Conservation (phyloP, 2,329 filamentous ascomycete genomes). For the Penicillium sp. region DNA sequence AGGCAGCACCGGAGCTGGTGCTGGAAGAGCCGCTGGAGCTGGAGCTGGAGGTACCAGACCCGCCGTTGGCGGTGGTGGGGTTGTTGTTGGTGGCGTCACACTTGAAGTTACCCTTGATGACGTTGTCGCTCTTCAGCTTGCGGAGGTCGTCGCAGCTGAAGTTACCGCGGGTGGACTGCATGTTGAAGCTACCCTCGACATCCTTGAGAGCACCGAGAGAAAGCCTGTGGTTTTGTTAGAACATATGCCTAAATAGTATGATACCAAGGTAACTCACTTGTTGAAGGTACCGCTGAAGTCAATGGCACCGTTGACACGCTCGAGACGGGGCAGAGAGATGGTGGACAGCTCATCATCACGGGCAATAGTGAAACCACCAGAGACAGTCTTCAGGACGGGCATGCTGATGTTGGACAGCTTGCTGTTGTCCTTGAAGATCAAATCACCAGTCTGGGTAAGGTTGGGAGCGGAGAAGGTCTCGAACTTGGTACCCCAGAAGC, state of each 20-base stretch:
- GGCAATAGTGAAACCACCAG: conserved; percentile 77
- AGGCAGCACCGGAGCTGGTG: conserved; percentile 39
- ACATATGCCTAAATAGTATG: conserved; percentile 27
- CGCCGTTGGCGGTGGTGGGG: conserved; percentile 36
- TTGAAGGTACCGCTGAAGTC: conserved; percentile 81
- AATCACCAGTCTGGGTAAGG: conserved; percentile 48
- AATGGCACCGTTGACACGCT: conserved; percentile 72
- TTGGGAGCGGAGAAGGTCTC: conserved; percentile 45
- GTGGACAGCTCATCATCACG: conserved; percentile 76
- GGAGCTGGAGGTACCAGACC: conserved; percentile 32
- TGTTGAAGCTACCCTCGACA: conserved; percentile 68
- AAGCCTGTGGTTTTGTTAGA: conserved; percentile 53
- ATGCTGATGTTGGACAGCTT: conserved; percentile 70
- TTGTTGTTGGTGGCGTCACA: conserved; percentile 41
- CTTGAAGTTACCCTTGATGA: conserved; percentile 48
- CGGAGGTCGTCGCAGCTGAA: conserved; percentile 58
- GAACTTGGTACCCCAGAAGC: conserved; percentile 72
- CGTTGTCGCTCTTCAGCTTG: conserved; percentile 38
- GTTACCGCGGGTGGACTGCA: conserved; percentile 60
- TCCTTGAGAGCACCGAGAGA: conserved; percentile 62
- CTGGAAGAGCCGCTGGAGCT: conserved; percentile 26
- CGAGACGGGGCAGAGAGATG: conserved; percentile 65
- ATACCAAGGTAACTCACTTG: conserved; percentile 57
- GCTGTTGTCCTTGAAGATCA: conserved; percentile 57
- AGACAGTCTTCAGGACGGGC: conserved; percentile 63